Conservation (phyloP, 1,284 basidiomycete genomes). For the Ceratobasidium sp. region DNA sequence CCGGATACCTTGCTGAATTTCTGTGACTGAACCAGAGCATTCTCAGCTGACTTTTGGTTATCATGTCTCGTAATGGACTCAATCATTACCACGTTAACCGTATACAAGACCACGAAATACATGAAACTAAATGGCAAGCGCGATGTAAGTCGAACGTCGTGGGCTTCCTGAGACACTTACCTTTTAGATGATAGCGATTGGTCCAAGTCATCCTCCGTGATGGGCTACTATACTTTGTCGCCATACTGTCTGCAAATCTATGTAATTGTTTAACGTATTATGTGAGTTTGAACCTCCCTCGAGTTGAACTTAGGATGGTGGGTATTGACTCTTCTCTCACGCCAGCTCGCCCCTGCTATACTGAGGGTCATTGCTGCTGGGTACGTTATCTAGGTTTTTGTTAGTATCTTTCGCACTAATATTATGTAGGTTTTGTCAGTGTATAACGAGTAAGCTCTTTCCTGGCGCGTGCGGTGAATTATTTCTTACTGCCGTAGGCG, state of each 20-base stretch:
- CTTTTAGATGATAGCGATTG: neutral
- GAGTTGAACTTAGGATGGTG: neutral
- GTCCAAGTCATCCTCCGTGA: conserved; percentile 20
- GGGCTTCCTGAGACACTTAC: neutral
- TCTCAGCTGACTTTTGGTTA: conserved; percentile 32
- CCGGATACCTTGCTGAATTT: neutral
- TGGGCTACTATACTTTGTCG: conserved; percentile 25
- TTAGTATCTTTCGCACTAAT: neutral
- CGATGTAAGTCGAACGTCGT: conserved; percentile 13
- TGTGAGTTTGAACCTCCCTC: neutral
- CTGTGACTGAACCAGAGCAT: neutral
- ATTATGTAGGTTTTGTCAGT: conserved; percentile 21
- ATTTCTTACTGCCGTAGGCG: neutral
- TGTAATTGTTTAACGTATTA: conserved; percentile 21
- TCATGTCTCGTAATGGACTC: conserved; percentile 25
- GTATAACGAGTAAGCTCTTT: conserved; percentile 18
- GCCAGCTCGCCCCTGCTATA: conserved; percentile 6
- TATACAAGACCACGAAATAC: neutral
- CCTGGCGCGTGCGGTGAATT: neutral
- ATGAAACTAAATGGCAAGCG: neutral
- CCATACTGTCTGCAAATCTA: conserved; percentile 20
- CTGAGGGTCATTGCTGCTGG: conserved; percentile 22
- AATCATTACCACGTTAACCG: neutral
- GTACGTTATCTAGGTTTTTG: neutral
- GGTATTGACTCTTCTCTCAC: neutral